Conservation (phyloP, 2,329 filamentous ascomycete species). For the Gnomoniopsis smithogilvyi region DNA sequence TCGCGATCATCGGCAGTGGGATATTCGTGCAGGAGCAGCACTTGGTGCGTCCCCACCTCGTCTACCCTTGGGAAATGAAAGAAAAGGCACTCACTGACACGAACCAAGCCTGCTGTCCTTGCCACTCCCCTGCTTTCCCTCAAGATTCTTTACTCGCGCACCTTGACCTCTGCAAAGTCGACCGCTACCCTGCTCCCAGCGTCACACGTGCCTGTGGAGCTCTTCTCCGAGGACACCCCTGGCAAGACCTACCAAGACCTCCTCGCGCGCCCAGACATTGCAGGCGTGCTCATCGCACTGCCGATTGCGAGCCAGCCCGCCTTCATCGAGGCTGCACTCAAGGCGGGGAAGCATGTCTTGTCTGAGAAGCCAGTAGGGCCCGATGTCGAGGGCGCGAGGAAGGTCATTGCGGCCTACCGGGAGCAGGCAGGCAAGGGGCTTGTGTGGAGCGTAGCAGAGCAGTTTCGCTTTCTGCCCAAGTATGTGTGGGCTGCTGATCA, state of each 20-base stretch:
- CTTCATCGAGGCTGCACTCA: slow-evolving; percentile 54
- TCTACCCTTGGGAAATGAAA: neutral
- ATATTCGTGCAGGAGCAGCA: slow-evolving; percentile 60
- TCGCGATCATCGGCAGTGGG: slow-evolving; percentile 60
- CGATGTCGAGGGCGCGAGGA: slow-evolving; percentile 31
- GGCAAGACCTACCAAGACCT: slow-evolving; percentile 44
- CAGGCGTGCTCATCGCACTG: slow-evolving; percentile 53
- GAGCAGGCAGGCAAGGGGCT: slow-evolving; percentile 16
- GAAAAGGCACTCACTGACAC: neutral
- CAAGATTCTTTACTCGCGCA: slow-evolving; percentile 61
- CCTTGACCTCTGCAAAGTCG: slow-evolving; percentile 48
- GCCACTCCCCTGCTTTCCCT: slow-evolving; percentile 39
- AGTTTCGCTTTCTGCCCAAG: slow-evolving; percentile 60
- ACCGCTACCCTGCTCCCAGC: slow-evolving; percentile 28
- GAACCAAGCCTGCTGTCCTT: slow-evolving; percentile 16
- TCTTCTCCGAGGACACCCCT: slow-evolving; percentile 54
- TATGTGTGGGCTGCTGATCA: slow-evolving; percentile 50
- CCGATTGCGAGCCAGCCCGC: slow-evolving; percentile 56
- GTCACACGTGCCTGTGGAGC: slow-evolving; percentile 30
- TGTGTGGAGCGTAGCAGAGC: slow-evolving; percentile 60
- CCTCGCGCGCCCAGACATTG: slow-evolving; percentile 47
- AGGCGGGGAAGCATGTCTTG: slow-evolving; percentile 49
- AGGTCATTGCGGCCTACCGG: slow-evolving; percentile 38
- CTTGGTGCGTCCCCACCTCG: slow-evolving; percentile 37
- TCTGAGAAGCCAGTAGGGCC: slow-evolving; percentile 39